Conservation (phyloP, 192 early-diverging fungal species). For the Endogone sp. region DNA sequence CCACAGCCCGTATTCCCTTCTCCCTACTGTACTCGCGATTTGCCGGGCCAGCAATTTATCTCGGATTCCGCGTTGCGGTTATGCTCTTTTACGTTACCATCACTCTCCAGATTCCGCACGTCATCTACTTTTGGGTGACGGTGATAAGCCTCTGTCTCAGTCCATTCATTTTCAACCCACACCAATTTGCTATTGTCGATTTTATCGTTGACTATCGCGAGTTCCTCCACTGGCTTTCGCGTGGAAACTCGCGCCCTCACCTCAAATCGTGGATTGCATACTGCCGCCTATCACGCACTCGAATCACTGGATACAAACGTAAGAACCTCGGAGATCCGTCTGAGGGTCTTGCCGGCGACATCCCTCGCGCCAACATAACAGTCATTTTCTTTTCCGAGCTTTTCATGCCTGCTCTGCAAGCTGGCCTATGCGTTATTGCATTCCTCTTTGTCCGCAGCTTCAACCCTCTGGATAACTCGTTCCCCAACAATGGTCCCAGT, state of each 20-base stretch:
- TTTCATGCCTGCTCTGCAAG: slow-evolving; percentile 60
- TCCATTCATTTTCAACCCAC: slow-evolving; percentile 86
- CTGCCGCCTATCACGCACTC: slow-evolving; percentile 66
- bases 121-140: slow-evolving; percentile 82
- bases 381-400: slow-evolving; percentile 75
- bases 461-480: slow-evolving; percentile 12
- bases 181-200: slow-evolving; percentile 75
- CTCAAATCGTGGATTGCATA: slow-evolving; percentile 75
- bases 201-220: slow-evolving; percentile 80
- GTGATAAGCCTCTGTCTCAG: slow-evolving; percentile 71
- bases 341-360: slow-evolving; percentile 48
- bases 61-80: slow-evolving; percentile 61
- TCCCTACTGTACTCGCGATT: slow-evolving; percentile 73
- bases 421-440: slow-evolving; percentile 52
- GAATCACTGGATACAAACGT: slow-evolving; percentile 72
- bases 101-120: slow-evolving; percentile 61
- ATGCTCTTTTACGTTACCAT: slow-evolving; percentile 73
- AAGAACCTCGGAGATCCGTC: slow-evolving; percentile 70
- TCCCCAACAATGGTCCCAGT: slow-evolving; percentile 25
- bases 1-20: slow-evolving; percentile 79
- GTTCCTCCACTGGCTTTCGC: slow-evolving; percentile 75
- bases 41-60: slow-evolving; percentile 72
- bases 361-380: slow-evolving; percentile 58
- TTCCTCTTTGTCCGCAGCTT: slow-evolving; percentile 62
- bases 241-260: slow-evolving; percentile 67